Evolutionary conservation across 2,329 filamentous ascomycete species (phyloP), one percentile per base, ranked within the genome.

Genomic region (Cryphonectria nitschkei): DNA sequence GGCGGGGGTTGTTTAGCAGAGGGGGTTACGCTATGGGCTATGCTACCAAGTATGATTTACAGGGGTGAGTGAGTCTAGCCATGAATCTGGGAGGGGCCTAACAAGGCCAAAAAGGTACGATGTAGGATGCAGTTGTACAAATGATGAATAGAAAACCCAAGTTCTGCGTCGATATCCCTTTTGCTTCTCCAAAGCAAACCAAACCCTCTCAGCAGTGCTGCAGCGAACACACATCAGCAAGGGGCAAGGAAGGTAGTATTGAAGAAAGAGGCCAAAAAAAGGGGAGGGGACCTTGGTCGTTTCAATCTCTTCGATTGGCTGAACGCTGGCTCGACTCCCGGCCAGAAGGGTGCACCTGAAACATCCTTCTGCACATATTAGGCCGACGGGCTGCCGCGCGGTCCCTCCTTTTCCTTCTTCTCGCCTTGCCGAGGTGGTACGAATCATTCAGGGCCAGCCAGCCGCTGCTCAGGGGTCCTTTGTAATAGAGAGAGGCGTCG

Each of bases 301-400:
- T 68, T 65, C 46, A 60, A 16, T 32, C 16, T 43, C 46, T 46
- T 32, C 50, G 29, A 70, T 72, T 72, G 70, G 70, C 65, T 66
- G 37, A 22, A 32, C 41, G 7, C 32, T 43, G 61, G 61, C 37
- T 29, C 37, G 54, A 34, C 19, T 7, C 37, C 11, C 50, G 50
- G 56, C 65, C 56, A 70, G 46, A 65, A 56, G 68, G 68, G 65
- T 67, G 68, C 68, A 66, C 41, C 62, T 72, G 70, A 70, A 72
- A 72, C 70, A 54, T 32, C 64, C 64, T 43, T 37, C 64, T 39
- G 41, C 60, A 50, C 56, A 54, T 50, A 67, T n/a, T 61, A 41
- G 70, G 64, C 68, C 43, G 54, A 67, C 63, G 64, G 56, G 56
- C 50, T 67, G 54, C 26, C 54, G 43, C 34, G 37, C 52, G 26